A percentile compares a stretch with the other conserved stretches of the same genome.
These are phyloP conservation scores for Sordaria brevicollis DNA, from an alignment of 495 filamentous ascomycete genomes.

Conservation along the genomic window DNA sequence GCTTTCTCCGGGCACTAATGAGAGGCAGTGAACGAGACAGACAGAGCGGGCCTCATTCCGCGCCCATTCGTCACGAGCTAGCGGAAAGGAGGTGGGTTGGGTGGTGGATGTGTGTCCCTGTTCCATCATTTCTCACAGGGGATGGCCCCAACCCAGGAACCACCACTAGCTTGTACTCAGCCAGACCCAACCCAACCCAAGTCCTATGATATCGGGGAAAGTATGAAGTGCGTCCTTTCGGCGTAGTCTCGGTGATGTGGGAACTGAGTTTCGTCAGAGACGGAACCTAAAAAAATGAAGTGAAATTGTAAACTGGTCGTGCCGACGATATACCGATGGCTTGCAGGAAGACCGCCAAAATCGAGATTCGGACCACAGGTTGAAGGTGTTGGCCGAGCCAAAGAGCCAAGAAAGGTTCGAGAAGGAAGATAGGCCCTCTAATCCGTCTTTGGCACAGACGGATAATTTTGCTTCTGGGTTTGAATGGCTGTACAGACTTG, in stretches of 20 bases:
- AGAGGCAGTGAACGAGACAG: not conserved
- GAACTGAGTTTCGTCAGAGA: not conserved
- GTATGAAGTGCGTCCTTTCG: not conserved
- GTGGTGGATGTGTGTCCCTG: not conserved
- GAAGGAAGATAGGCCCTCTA: not conserved
- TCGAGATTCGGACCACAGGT: not conserved
- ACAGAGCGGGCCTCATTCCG: not conserved
- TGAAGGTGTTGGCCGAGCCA: not conserved
- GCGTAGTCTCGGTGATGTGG: not conserved
- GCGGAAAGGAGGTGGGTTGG: not conserved
- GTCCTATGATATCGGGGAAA: not conserved
- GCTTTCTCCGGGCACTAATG: not conserved
- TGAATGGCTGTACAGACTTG: not conserved
- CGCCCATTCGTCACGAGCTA: not conserved
- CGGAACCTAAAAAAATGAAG: not conserved
- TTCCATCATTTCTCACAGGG: not conserved
- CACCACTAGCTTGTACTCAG: not conserved
- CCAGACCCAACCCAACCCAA: not conserved
- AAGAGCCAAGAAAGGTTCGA: not conserved
- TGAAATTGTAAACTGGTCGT: not conserved
- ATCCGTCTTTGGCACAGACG: not conserved
- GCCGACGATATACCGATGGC: not conserved
- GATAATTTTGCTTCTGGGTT: not conserved
- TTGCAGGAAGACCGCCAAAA: not conserved
- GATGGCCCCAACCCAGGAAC: not conserved